Conservation (phyloP, 2,329 filamentous ascomycete genomes). For the Exophiala sp. region DNA sequence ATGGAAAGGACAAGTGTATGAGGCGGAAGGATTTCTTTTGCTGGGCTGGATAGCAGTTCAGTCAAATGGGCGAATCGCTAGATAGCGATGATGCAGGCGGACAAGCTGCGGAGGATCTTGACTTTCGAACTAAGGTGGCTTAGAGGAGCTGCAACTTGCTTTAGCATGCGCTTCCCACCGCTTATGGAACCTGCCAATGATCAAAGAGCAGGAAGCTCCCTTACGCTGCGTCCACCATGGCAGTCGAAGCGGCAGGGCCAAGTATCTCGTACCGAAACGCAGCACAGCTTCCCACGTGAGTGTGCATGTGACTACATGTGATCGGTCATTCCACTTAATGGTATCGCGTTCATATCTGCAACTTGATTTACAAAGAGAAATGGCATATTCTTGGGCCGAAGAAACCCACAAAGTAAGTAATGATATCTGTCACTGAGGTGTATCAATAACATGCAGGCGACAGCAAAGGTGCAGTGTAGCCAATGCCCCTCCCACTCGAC, state of each 20-base stretch:
- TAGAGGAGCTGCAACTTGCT: neutral
- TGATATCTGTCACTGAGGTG: too few relatives aligned
- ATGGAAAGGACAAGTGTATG: slow-evolving; percentile 1
- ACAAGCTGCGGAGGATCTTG: slow-evolving; percentile 12
- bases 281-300: neutral
- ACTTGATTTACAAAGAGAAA: too few relatives aligned
- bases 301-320: neutral
- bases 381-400: too few relatives aligned
- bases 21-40: slow-evolving; percentile 18
- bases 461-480: too few relatives aligned
- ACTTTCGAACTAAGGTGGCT: neutral
- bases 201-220: neutral
- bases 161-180: neutral
- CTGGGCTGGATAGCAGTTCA: slow-evolving; percentile 7
- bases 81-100: slow-evolving; percentile 15
- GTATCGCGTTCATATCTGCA: too few relatives aligned
- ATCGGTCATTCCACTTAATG: too few relatives aligned
- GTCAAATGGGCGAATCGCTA: slow-evolving; percentile 17
- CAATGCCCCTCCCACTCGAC: too few relatives aligned
- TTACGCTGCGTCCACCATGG: neutral
- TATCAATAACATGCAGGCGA: too few relatives aligned
- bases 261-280: neutral
- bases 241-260: neutral
- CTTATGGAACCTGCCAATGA: neutral
- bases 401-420: too few relatives aligned